Evolutionary conservation across 345 rosid genomes (phyloP).

Genomic region (Crucihimalaya himalaica): DNA sequence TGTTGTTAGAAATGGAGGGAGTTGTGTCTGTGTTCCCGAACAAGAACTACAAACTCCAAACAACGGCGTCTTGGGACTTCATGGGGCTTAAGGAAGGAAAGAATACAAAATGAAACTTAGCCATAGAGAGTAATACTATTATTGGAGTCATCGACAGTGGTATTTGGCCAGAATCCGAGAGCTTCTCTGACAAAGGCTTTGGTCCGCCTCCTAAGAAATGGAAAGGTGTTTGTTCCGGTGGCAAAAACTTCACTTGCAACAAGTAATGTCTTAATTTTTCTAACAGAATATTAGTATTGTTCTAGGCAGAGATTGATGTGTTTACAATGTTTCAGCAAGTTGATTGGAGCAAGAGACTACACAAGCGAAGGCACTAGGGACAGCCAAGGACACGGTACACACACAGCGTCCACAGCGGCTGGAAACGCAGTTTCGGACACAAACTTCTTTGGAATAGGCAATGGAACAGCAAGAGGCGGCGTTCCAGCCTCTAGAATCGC

Average conservation of each 20-base stretch:
- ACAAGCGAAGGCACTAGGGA: slow-evolving; percentile 36
- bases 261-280: slow-evolving; percentile 27
- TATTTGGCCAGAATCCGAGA: slow-evolving; percentile 57
- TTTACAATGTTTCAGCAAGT: slow-evolving; percentile 40
- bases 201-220: slow-evolving; percentile 52
- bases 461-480: slow-evolving; percentile 56
- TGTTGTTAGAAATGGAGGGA: slow-evolving; percentile 39
- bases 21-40: slow-evolving; percentile 56
- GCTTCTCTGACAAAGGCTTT: slow-evolving; percentile 51
- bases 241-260: slow-evolving; percentile 54
- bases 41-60: slow-evolving; percentile 35
- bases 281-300: not conserved
- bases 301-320: not conserved
- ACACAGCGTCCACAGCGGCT: slow-evolving; percentile 58
- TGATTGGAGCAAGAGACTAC: slow-evolving; percentile 58
- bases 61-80: slow-evolving; percentile 60
- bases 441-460: slow-evolving; percentile 46
- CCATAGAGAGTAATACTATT: slow-evolving; percentile 41
- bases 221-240: slow-evolving; percentile 48
- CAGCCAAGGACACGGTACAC: slow-evolving; percentile 48
- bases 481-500: slow-evolving; percentile 59
- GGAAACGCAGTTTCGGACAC: slow-evolving; percentile 41
- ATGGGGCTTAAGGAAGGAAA: slow-evolving; percentile 45
- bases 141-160: slow-evolving; percentile 52
- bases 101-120: not conserved